Percentiles rank a stretch among this genome's conserved stretches.
These are phyloP conservation scores for Trichoderma harzianum DNA, from an alignment of 2,329 filamentous ascomycete species.

Conservation along the genomic window DNA sequence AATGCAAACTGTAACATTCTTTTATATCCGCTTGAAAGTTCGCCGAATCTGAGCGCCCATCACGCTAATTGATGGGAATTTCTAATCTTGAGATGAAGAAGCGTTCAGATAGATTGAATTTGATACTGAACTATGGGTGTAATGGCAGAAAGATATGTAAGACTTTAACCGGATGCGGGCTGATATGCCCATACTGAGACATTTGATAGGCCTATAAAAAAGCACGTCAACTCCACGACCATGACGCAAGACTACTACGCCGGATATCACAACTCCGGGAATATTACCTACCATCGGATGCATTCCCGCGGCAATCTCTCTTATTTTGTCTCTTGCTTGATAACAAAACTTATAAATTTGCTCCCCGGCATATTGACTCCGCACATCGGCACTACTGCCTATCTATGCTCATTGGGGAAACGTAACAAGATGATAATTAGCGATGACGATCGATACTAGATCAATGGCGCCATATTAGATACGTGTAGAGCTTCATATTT, in stretches of 20 bases:
- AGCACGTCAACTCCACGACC: conserved; percentile 18
- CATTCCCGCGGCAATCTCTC: not conserved
- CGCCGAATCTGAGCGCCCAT: not conserved
- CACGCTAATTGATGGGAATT: not conserved
- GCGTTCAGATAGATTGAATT: not conserved
- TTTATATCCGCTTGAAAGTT: not conserved
- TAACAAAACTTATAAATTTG: not conserved
- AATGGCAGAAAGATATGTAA: conserved; percentile 4
- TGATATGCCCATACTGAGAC: not conserved
- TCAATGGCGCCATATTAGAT: not conserved
- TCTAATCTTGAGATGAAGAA: not conserved
- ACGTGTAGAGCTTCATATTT: too few species aligned
- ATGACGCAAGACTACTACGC: conserved; percentile 16
- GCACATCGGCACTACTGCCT: not conserved
- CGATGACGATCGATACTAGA: conserved; percentile 1
- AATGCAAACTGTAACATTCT: not conserved
- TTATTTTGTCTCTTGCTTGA: not conserved
- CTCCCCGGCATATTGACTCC: not conserved
- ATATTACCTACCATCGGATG: not conserved
- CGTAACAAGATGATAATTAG: not conserved
- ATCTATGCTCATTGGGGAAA: not conserved
- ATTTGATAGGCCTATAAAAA: conserved; percentile 12
- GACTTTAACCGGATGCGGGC: not conserved
- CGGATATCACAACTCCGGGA: not conserved
- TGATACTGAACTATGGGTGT: not conserved